Percentiles rank a stretch among this genome's conserved stretches.
Conservation (phyloP, 257 asterid genomes). For the Paulownia fortunei region DNA sequence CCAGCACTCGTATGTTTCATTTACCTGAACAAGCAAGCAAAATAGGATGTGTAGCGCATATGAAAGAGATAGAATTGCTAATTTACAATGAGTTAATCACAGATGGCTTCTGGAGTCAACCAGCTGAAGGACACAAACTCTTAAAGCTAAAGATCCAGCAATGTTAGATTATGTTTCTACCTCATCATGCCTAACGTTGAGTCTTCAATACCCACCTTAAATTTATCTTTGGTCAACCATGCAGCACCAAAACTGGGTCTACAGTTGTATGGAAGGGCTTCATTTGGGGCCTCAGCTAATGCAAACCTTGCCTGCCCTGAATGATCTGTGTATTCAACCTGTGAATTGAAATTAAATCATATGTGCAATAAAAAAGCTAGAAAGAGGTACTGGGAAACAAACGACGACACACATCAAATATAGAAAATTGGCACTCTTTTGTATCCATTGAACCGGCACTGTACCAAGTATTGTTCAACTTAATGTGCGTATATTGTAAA, state of each 20-base stretch:
- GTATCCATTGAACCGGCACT: background rate
- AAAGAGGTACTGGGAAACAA: slow-evolving; percentile 10
- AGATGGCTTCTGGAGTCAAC: slow-evolving; percentile 2
- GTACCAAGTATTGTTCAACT: slow-evolving; percentile 3
- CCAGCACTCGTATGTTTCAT: slow-evolving; percentile 93
- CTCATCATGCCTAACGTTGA: slow-evolving; percentile 23
- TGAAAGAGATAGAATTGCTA: slow-evolving; percentile 18
- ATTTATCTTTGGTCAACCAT: slow-evolving; percentile 88
- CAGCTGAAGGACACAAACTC: slow-evolving; percentile 16
- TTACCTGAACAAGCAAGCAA: slow-evolving; percentile 64
- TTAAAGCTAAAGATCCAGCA: slow-evolving; percentile 1
- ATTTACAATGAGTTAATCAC: slow-evolving; percentile 16
- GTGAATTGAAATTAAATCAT: slow-evolving; percentile 27
- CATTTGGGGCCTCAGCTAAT: slow-evolving; percentile 91
- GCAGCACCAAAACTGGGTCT: slow-evolving; percentile 93
- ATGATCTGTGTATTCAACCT: slow-evolving; percentile 91
- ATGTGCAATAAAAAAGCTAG: slow-evolving; percentile 9
- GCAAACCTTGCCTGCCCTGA: slow-evolving; percentile 84
- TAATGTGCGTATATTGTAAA: background rate
- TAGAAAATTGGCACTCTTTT: background rate
- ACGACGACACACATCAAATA: background rate
- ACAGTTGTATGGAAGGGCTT: slow-evolving; percentile 90
- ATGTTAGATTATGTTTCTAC: slow-evolving; percentile 21
- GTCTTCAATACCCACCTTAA: slow-evolving; percentile 57
- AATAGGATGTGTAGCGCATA: slow-evolving; percentile 17